A percentile compares a stretch with the other conserved stretches of the same genome.
These are phyloP conservation scores for Dactylellina drechsleri DNA, from an alignment of 2,329 filamentous ascomycete genomes.

Conservation along the genomic window DNA sequence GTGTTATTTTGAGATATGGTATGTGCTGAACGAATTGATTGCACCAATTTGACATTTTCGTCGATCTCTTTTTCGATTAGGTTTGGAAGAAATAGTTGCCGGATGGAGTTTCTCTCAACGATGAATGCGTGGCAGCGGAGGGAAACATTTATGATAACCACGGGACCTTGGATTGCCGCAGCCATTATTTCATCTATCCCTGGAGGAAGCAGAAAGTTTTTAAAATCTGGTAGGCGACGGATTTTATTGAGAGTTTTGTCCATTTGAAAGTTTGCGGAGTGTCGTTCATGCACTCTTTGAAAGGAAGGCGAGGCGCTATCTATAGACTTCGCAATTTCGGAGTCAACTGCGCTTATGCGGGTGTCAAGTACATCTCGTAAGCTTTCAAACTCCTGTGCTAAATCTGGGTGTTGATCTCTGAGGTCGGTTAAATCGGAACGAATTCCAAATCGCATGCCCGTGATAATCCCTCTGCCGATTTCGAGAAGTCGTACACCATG, in stretches of 20 bases:
- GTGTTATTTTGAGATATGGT: neutral
- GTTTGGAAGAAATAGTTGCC: neutral
- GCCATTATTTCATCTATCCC: constrained; percentile 55
- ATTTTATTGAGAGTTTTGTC: constrained; percentile 47
- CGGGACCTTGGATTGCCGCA: constrained; percentile 56
- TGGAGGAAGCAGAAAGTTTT: constrained; percentile 57
- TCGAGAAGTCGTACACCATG: constrained; percentile 54
- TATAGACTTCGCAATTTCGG: no score
- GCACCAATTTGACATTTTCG: constrained; percentile 24
- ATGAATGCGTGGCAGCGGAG: constrained; percentile 25
- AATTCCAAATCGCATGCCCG: constrained; percentile 34
- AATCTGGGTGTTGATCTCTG: constrained; percentile 18
- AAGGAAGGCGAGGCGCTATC: no score
- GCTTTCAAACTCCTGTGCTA: neutral
- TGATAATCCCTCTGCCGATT: constrained; percentile 54
- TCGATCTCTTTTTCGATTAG: no score
- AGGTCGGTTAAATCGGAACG: constrained; percentile 51
- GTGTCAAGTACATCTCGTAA: no score
- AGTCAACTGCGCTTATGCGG: no score
- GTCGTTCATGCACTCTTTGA: no score
- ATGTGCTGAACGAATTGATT: constrained; percentile 10
- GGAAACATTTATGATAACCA: constrained; percentile 60
- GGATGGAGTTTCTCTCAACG: constrained; percentile 6
- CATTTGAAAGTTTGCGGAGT: no score
- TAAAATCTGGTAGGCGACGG: constrained; percentile 56